A percentile compares a stretch with the other conserved stretches of the same genome.
phyloP scores from a whole-genome alignment of 192 early-diverging fungal species.

The Martensiomyces pterosporus region DNA sequence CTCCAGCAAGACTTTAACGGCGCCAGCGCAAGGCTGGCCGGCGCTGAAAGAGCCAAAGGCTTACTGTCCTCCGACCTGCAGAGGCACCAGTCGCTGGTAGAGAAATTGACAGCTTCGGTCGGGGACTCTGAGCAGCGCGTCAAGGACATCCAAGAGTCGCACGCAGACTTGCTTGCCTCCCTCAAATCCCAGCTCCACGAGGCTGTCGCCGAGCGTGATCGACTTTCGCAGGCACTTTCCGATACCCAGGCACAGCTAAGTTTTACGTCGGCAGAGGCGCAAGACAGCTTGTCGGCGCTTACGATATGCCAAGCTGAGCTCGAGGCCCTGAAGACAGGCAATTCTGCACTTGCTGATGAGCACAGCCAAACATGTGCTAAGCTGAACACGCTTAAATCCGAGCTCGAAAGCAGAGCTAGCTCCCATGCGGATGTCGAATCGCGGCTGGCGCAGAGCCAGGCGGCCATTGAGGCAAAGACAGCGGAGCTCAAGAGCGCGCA shows the following conservation, averaged over 20 bases:
- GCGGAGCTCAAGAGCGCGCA: background rate
- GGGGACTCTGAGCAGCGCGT: background rate
- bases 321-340: background rate
- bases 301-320: background rate
- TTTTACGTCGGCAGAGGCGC: background rate
- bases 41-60: too few relatives aligned
- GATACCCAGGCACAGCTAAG: background rate
- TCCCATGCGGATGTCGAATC: too few relatives aligned
- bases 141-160: slow-evolving; percentile 1
- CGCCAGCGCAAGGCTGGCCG: too few relatives aligned
- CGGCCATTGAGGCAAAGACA: background rate
- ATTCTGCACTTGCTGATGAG: too few relatives aligned
- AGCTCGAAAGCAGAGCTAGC: too few relatives aligned
- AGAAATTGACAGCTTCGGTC: background rate
- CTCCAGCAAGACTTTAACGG: too few relatives aligned
- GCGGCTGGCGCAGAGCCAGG: too few relatives aligned
- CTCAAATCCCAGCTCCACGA: slow-evolving; percentile 1
- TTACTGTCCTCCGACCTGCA: too few relatives aligned
- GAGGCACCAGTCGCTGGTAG: background rate
- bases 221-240: background rate
- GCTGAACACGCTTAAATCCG: too few relatives aligned
- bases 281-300: too few relatives aligned
- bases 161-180: too few relatives aligned
- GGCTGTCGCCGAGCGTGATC: slow-evolving; percentile 2
- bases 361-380: too few relatives aligned